Evolutionary conservation across 164 flowering plant species (phyloP), one percentile per base, ranked within the genome.

Genomic region (Stephania yunnanensis): DNA sequence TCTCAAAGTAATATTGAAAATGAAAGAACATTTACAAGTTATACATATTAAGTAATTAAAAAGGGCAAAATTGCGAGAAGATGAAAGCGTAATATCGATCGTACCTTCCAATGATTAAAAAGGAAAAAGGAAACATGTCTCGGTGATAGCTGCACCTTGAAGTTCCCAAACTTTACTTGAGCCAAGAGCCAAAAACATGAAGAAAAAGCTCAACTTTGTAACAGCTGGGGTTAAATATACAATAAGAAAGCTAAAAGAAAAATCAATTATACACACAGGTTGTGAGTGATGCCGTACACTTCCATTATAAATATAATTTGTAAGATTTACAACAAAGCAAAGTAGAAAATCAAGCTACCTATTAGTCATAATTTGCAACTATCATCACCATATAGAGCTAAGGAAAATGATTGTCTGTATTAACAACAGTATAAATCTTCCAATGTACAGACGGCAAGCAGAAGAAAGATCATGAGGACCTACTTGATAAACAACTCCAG

Each of bases 401-500:
- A 70, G 73, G 73, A 81, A 63, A 65, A 77, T 67, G 65, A 75
- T 70, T n/a, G 66, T 68, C 31, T 76, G 76, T 69, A 79, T 79
- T 67, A 69, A 79, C 31, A 79, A 76, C 50, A 79, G 29, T 61
- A 58, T 2, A 50, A 81, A 13, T 17, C 74, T 22, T 42, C 77
- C 75, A 5, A 72, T 15, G 68, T 61, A 48, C 30, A 67, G 46
- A 68, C 76, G 45, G 73, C 73, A 17, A 20, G 83, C 77, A 29
- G 70, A 76, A 75, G 87, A 65, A 61, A 87, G 36, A 70, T 81
- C 71, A 52, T 80, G 79, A 29, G 89, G 83, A 71, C 92, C 92
- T 55, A 91, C 87, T 72, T 81, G 76, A 83, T 89, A 91, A 29
- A 87, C 87, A 15, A 87, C 81, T 78, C 94, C 96, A 50, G 91